Base-by-base conservation (phyloP, 2,329 filamentous ascomycete genomes). In the Xylariales sp. region DNA sequence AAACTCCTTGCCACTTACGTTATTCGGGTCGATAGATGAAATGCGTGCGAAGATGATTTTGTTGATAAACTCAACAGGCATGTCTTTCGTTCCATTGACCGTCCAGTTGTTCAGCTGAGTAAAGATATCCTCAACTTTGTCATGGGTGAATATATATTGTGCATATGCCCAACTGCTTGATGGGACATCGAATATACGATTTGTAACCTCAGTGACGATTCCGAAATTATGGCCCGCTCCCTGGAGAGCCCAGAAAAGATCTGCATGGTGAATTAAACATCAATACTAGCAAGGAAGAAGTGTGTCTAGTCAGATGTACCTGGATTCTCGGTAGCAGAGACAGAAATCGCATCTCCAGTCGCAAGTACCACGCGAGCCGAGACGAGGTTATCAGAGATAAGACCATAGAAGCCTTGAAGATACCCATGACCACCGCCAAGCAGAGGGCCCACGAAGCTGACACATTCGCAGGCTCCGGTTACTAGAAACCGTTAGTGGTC, bases 211-310 rank as follows among this genome's bases (percentile, higher is more conserved):
- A 27, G 44, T 31, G 34, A 43, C 27, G 20, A 38, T 33, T 20
- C 28, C 40, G 25, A 46, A 35, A 28, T 41, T 38, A 29, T 42
- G 40, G 31, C 29, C 40, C 21, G 35, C 44, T 4, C 76, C 76
- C 35, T 64, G 62, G 48, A 80, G 64, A 1, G 63, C 76, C 76
- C 75, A 81, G 53, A 66, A 80, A 7, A 80, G 64, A 31, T 77
- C 73, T 32, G 15, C 15, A 16, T 16, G 31, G 9, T 16, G 11
- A 9, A 16, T 9, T 16, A 12, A 32, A 3, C 31, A 27, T n/a
- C n/a, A n/a, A n/a, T n/a, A n/a, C n/a, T n/a, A n/a, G n/a, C n/a
- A n/a, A n/a, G n/a, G n/a, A 27, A n/a, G 24, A n/a, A n/a, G 24
- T 8, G 24, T 27, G 8, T n/a, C 24, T 27, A n/a, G 24, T 27